A percentile compares a stretch with the other conserved stretches of the same genome.
Evolutionary conservation across 805 yeast species (phyloP).

Genomic region (Kurtzmaniella fragi): DNA sequence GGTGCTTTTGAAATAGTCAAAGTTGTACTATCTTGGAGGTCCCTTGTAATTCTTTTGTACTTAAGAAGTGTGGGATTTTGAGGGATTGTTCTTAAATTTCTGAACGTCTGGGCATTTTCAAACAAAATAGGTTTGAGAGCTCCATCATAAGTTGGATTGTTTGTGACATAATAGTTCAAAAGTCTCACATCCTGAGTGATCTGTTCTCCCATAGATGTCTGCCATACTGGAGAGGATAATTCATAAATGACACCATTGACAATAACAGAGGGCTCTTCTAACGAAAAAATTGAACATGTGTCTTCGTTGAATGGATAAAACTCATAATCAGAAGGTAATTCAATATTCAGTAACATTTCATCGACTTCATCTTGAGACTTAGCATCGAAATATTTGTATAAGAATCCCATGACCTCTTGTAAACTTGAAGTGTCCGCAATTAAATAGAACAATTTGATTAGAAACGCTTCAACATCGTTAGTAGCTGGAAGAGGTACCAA

Average conservation of each 20-base stretch:
- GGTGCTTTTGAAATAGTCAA: conserved; percentile 6
- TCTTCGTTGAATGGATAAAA: conserved; percentile 14
- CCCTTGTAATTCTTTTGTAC: conserved; percentile 24
- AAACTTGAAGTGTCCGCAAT: conserved; percentile 23
- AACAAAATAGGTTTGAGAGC: conserved; percentile 39
- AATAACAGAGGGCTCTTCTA: conserved; percentile 49
- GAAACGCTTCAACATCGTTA: conserved; percentile 13
- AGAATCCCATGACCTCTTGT: conserved; percentile 34
- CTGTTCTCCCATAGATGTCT: conserved; percentile 47
- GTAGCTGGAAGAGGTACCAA: conserved; percentile 53
- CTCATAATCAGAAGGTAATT: conserved; percentile 11
- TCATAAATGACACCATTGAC: conserved; percentile 68
- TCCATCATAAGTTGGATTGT: conserved; percentile 17
- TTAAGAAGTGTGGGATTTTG: conserved; percentile 25
- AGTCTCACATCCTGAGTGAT: conserved; percentile 46
- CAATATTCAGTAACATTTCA: conserved; percentile 14
- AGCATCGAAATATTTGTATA: conserved; percentile 31
- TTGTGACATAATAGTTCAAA: conserved; percentile 21
- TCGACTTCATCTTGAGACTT: conserved; percentile 18
- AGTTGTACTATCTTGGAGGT: conserved; percentile 19
- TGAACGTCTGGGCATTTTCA: conserved; percentile 31
- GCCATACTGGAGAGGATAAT: conserved; percentile 50
- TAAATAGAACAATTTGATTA: conserved; percentile 31
- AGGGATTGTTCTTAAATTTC: conserved; percentile 42
- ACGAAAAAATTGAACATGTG: conserved; percentile 25